Percentiles rank a stretch among this genome's conserved stretches.
Evolutionary conservation across 164 flowering plant species (phyloP).

Genomic region (Magnolia kwangsiensis): DNA sequence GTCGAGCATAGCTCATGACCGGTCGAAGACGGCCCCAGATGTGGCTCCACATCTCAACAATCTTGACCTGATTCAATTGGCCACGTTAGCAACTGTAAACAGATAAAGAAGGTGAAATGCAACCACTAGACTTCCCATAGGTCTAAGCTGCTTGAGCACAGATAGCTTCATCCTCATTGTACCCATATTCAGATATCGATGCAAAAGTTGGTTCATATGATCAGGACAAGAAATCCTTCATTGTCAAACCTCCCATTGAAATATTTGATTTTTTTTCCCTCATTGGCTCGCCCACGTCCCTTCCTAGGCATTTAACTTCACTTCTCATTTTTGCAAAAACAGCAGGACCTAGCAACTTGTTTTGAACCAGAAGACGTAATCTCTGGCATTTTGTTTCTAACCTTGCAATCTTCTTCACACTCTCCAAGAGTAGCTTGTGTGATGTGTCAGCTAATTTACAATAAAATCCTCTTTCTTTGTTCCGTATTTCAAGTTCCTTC

Average conservation of each 20-base stretch:
- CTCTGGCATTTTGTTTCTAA: slow-evolving; percentile 82
- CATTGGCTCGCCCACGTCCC: slow-evolving; percentile 36
- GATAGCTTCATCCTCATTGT: slow-evolving; percentile 34
- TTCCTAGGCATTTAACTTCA: slow-evolving; percentile 43
- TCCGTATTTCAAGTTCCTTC: slow-evolving; percentile 71
- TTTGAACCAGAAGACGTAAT: slow-evolving; percentile 48
- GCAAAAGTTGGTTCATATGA: slow-evolving; percentile 24
- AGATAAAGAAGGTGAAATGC: too few relatives aligned
- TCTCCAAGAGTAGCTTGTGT: slow-evolving; percentile 53
- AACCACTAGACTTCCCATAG: slow-evolving; percentile 3
- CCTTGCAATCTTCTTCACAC: slow-evolving; percentile 52
- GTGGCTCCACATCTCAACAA: too few relatives aligned
- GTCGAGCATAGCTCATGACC: too few relatives aligned
- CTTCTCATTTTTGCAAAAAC: slow-evolving; percentile 10
- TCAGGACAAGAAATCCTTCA: slow-evolving; percentile 22
- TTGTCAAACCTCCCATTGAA: slow-evolving; percentile 24
- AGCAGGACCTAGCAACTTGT: slow-evolving; percentile 56
- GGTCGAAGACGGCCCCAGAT: too few relatives aligned
- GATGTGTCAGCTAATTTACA: slow-evolving; percentile 50
- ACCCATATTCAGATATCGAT: slow-evolving; percentile 25
- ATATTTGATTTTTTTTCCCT: slow-evolving; percentile 36
- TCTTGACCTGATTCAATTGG: too few relatives aligned
- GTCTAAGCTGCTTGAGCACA: slow-evolving; percentile 27
- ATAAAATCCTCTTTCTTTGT: slow-evolving; percentile 59
- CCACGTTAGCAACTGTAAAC: too few relatives aligned